These are phyloP conservation scores for Eutypa lata DNA, from an alignment of 2,329 filamentous ascomycete species.

Conservation along the genomic window DNA sequence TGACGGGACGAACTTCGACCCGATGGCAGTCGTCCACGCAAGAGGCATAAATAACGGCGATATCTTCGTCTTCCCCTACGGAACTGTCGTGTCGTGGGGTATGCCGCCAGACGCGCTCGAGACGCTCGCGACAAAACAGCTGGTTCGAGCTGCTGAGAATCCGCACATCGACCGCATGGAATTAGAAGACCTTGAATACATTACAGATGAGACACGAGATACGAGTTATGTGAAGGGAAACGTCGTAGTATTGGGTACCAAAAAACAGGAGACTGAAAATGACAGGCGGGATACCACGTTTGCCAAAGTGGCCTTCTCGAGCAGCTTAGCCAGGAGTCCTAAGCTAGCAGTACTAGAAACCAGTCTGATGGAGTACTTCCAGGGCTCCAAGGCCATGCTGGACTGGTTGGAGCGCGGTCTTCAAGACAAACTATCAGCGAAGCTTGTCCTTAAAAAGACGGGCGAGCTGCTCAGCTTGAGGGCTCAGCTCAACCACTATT, in stretches of 20 bases:
- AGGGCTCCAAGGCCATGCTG: conserved; percentile 80
- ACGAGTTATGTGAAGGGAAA: conserved; percentile 80
- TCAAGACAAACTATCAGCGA: conserved; percentile 63
- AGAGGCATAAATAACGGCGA: conserved; percentile 67
- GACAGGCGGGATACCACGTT: conserved; percentile 60
- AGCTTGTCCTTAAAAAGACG: conserved; percentile 88
- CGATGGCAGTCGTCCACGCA: conserved; percentile 61
- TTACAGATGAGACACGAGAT: conserved; percentile 70
- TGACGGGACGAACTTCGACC: conserved; percentile 58
- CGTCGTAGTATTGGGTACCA: conserved; percentile 83
- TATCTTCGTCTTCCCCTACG: conserved; percentile 93
- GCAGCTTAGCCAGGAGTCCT: conserved; percentile 85
- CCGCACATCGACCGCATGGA: conserved; percentile 71
- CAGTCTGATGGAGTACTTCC: conserved; percentile 78
- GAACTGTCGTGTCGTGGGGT: conserved; percentile 90
- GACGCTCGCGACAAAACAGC: conserved; percentile 65
- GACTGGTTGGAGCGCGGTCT: conserved; percentile 60
- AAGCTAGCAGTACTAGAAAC: conserved; percentile 91
- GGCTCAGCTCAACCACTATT: conserved; percentile 93
- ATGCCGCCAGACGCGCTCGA: conserved; percentile 72
- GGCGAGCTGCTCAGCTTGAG: conserved; percentile 86
- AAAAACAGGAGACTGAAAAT: conserved; percentile 42
- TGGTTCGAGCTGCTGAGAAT: conserved; percentile 73
- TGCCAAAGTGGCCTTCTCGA: conserved; percentile 95
- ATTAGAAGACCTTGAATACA: conserved; percentile 85